phyloP scores from a whole-genome alignment of 371 early-diverging fungal species.

The Apophysomyces variabilis region DNA sequence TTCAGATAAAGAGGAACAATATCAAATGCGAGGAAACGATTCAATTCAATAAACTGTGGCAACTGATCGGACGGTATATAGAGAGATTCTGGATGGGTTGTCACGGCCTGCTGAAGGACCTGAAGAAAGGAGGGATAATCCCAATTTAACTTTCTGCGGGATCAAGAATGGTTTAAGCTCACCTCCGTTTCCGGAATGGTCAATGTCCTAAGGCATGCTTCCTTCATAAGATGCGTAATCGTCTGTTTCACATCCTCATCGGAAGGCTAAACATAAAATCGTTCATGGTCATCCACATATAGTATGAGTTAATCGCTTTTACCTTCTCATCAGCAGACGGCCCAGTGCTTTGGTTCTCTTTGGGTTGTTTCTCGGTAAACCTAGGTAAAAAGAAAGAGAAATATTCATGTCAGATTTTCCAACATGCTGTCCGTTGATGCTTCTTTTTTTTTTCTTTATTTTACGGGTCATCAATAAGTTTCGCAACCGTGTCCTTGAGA shows the following conservation, averaged over 20 bases:
- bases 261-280: not conserved
- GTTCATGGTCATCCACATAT: no score
- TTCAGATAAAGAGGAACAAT: conserved; percentile 30
- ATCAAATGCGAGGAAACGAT: conserved; percentile 42
- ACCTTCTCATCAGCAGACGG: not conserved
- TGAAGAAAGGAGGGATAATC: not conserved
- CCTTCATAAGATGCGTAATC: conserved; percentile 16
- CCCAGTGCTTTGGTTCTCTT: not conserved
- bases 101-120: not conserved
- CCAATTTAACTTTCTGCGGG: not conserved
- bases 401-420: not conserved
- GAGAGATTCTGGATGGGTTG: conserved; percentile 12
- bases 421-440: no score
- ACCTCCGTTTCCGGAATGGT: conserved; percentile 51
- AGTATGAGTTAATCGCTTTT: not conserved
- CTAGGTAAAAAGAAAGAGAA: not conserved
- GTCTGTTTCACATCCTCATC: not conserved
- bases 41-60: conserved; percentile 36
- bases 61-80: conserved; percentile 30
- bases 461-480: conserved; percentile 45
- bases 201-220: conserved; percentile 32
- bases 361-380: not conserved
- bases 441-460: not conserved
- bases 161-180: not conserved
- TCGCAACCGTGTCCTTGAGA: conserved; percentile 28